Evolutionary conservation across 768 basidiomycete species (phyloP), one percentile per base, ranked within the genome.

Genomic region (Hydnomerulius pinastri): DNA sequence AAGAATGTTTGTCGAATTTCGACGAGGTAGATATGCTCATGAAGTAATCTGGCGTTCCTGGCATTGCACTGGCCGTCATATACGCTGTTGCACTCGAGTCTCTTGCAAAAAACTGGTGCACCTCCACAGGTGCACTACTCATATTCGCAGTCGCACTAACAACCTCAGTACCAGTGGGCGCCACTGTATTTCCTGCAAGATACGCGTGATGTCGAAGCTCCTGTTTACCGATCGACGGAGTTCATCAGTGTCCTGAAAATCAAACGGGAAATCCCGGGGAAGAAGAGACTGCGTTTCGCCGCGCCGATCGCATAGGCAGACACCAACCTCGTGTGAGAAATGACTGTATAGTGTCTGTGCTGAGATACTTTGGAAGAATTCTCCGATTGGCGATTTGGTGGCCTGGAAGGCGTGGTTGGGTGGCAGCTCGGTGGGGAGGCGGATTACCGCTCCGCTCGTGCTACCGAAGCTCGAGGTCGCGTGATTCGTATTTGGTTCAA

Each of bases 181-280:
- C 53, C 40, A 43, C 44, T 25, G 65, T 72, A 48, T 75, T 64
- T 6, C 76, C 77, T 25, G 62, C 51, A 8, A 53, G 46, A 45
- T 79, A 79, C 10, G 78, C 77, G 35, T 71, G 58, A 43, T 25
- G 63, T 30, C 78, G 65, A 15, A 79, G 70, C 51, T 79, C 77
- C 78, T 79, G 61, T 48, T 43, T 49, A n/a, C 4, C 46, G 41
- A 58, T 53, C 50, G 45, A 49, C 35, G 42, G 29, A 46, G 45
- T 23, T 57, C 53, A 39, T 67, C 23, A 61, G 64, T 36, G 11
- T 10, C 32, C 30, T 43, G 25, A 36, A 38, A 33, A 40, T 7
- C 15, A 27, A 49, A 47, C 24, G 30, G 25, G 29, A 36, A 25
- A 43, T n/a, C n/a, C n/a, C n/a, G n/a, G n/a, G n/a, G n/a, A 53